Evolutionary conservation across 1,284 basidiomycete genomes (phyloP).

Genomic region (Ustilago cynodontis): DNA sequence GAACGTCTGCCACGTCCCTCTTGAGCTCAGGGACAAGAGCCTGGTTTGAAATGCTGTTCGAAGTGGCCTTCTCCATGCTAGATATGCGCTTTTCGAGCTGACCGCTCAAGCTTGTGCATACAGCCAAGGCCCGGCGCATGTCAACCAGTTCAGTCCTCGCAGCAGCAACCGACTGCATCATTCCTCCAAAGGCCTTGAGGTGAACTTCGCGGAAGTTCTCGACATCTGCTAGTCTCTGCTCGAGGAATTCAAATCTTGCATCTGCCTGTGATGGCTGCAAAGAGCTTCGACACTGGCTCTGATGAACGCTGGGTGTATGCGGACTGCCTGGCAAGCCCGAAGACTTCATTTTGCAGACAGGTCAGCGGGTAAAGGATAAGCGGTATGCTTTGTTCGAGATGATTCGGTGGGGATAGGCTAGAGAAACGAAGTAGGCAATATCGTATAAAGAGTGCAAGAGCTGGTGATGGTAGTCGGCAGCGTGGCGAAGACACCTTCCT

Average conservation of each 20-base stretch:
- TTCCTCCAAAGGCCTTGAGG: not conserved
- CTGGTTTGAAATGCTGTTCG: not conserved
- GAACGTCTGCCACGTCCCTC: not conserved
- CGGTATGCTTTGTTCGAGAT: no score
- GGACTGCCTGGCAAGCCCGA: not conserved
- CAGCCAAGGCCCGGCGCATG: not conserved
- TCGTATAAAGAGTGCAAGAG: no score
- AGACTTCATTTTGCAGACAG: not conserved
- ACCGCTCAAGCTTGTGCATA: not conserved
- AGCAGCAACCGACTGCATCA: not conserved
- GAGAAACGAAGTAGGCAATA: no score
- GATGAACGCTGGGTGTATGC: not conserved
- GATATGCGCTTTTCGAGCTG: not conserved
- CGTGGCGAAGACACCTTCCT: no score
- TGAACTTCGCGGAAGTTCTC: not conserved
- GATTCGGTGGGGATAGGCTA: no score
- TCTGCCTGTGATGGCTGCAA: not conserved
- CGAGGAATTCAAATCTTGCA: not conserved
- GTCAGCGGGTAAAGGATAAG: no score
- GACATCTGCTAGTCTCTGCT: not conserved
- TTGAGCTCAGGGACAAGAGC: not conserved
- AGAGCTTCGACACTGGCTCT: not conserved
- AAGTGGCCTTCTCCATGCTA: not conserved
- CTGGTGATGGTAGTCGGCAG: no score
- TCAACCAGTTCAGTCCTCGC: not conserved